Percentiles rank a stretch among this genome's conserved stretches.
Evolutionary conservation across 305 asterid species (phyloP).

Genomic region (Striga hermonthica): DNA sequence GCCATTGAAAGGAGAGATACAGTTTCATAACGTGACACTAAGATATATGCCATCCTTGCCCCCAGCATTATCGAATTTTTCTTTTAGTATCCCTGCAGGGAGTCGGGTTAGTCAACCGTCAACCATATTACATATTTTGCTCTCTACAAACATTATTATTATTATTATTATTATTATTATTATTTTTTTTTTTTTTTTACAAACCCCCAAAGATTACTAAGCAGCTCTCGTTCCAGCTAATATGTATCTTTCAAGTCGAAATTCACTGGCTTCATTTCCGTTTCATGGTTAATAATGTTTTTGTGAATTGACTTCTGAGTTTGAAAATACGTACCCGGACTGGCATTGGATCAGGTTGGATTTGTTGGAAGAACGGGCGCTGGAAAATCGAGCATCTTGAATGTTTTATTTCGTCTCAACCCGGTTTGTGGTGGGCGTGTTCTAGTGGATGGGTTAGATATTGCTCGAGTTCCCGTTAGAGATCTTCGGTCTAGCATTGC

Average conservation of each 20-base stretch:
- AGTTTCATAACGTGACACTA: constrained; percentile 78
- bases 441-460: constrained; percentile 62
- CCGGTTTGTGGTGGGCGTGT: constrained; percentile 59
- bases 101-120: constrained; percentile 58
- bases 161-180: no score
- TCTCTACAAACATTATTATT: no score
- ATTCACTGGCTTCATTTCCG: no score
- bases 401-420: constrained; percentile 78
- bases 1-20: constrained; percentile 72
- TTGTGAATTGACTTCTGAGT: background rate
- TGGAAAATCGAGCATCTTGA: constrained; percentile 92
- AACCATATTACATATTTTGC: background rate
- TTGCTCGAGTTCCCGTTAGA: constrained; percentile 57
- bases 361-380: constrained; percentile 97
- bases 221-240: no score
- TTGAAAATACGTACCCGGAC: constrained; percentile 8
- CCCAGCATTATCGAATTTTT: constrained; percentile 61
- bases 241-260: no score
- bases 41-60: constrained; percentile 73
- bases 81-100: constrained; percentile 65
- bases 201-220: no score
- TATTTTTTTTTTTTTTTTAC: no score
- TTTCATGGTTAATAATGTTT: no score
- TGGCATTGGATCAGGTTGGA: constrained; percentile 61
- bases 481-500: constrained; percentile 76